Evolutionary conservation across 768 basidiomycete genomes (phyloP).

Genomic region (Boletus vermiculosoides): DNA sequence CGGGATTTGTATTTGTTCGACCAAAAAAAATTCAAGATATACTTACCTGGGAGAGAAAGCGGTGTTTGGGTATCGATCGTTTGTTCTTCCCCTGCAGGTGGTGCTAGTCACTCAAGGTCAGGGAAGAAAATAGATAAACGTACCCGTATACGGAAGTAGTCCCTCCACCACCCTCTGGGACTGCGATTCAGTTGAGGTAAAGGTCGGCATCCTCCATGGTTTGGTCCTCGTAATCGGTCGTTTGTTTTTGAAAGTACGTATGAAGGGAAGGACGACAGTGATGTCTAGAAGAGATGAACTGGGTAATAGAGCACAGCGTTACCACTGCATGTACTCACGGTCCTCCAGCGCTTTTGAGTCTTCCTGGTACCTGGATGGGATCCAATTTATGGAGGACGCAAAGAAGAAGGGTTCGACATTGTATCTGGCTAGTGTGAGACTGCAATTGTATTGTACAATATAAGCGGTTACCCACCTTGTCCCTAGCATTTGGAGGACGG

Average conservation of each 20-base stretch:
- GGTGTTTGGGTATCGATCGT: constrained; percentile 34
- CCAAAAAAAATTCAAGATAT: not conserved
- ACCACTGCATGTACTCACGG: constrained; percentile 32
- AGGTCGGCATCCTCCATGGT: constrained; percentile 18
- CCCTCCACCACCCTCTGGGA: not conserved
- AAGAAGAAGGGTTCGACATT: constrained; percentile 46
- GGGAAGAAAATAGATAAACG: not conserved
- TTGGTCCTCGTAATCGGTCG: constrained; percentile 20
- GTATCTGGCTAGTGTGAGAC: constrained; percentile 30
- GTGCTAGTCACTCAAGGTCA: not conserved
- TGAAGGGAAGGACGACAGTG: constrained; percentile 42
- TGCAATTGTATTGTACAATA: too few species aligned
- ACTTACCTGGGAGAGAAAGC: constrained; percentile 23
- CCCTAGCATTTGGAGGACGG: constrained; percentile 41
- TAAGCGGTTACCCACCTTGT: constrained; percentile 30
- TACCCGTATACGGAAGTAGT: constrained; percentile 14
- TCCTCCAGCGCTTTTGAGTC: constrained; percentile 32
- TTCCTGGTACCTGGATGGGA: constrained; percentile 43
- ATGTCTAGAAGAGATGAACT: constrained; percentile 36
- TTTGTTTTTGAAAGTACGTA: constrained; percentile 37
- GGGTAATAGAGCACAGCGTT: not conserved
- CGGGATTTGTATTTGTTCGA: not conserved
- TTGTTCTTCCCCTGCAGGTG: constrained; percentile 14
- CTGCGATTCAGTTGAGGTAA: not conserved
- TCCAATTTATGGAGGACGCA: constrained; percentile 41